Evolutionary conservation across 2,329 filamentous ascomycete genomes (phyloP), one percentile per base, ranked within the genome.

Genomic region (Cladosporium sp.): DNA sequence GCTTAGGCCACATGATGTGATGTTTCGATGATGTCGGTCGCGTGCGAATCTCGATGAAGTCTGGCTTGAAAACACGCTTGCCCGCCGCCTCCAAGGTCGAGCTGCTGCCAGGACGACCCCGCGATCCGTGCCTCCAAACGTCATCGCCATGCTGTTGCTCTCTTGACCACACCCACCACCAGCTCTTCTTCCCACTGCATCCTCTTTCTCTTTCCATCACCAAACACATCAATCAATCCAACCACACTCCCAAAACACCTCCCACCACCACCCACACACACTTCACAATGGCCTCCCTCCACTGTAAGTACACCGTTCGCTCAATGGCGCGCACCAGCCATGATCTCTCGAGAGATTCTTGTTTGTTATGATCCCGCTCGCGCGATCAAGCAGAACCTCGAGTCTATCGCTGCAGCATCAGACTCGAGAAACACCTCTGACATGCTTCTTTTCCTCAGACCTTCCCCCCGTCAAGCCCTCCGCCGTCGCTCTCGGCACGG

Each of bases 401-500:
- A 51, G 28, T 24, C 32, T 48, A 34, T 34, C 36, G 4, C 32
- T 17, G 55, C 56, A 54, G 36, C 51, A 47, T 42, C 48, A 51
- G 17, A 35, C 32, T 22, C 49, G 37, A 35, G 47, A 22, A 25
- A 36, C 50, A 35, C 35, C 25, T 17, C 51, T 44, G 49, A 59
- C 34, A 40, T 34, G 45, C 36, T 25, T 47, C 45, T 22, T 45
- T 44, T n/a, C n/a, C 36, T 15, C 63, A 86, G 83, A 89, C 74
- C 82, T 90, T 57, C 87, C 87, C 66, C 81, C 92, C 66, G 94
- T 99, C 73, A 97, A 97, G 88, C 94, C 94, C 68, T 97, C 92
- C 72, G 93, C 94, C 71, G 96, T 99, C 73, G 94, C 93, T 71
- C 85, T 97, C 71, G 94, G 94, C 78, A 94, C 92, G 62, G 79